Evolutionary conservation across 73 alveolate species (phyloP), one percentile per base, ranked within the genome.

Genomic region (Stentor coeruleus): DNA sequence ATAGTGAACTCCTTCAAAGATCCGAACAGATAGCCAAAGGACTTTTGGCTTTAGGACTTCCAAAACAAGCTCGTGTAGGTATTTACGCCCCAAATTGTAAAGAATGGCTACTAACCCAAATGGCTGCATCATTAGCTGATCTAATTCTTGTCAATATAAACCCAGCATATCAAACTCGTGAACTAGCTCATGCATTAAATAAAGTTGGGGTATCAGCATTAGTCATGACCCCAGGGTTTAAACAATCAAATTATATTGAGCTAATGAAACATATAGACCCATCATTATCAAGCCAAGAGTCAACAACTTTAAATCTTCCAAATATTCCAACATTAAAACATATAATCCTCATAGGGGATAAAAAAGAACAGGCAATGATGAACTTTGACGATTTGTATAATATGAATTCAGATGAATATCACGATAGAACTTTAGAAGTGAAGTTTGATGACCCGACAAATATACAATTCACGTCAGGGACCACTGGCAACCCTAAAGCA

Each of bases 401-500:
- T 31, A 3, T 76, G 35, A 39, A 57, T 20, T 20, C 73, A 1
- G 28, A 57, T 20, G 73, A 57, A n/a, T 57, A 57, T 57, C 15
- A 57, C 15, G 73, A 57, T 20, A 31, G 15, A 2, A 57, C 73
- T 2, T 0, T 20, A 20, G 73, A 57, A 1, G 66, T 91, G 38
- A 85, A 55, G 39, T 30, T 88, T 74, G 96, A 92, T 28, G 93
- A 84, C 80, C 85, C 91, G 11, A 87, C 94, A 28, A 87, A 92
- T 81, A 92, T 92, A 55, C 66, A 90, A 66, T 92, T 92, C 60
- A 92, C 97, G 20, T 92, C 97, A 33, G 97, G 97, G 66, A 92
- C 97, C 28, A 92, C 97, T 33, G 97, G 97, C 3, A 77, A 72
- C 28, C 97, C 97, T 2, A 92, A 92, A 85, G 97, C 93, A n/a